These are phyloP conservation scores for Fusarium udum DNA, from an alignment of 2,329 filamentous ascomycete genomes.

Conservation along the genomic window DNA sequence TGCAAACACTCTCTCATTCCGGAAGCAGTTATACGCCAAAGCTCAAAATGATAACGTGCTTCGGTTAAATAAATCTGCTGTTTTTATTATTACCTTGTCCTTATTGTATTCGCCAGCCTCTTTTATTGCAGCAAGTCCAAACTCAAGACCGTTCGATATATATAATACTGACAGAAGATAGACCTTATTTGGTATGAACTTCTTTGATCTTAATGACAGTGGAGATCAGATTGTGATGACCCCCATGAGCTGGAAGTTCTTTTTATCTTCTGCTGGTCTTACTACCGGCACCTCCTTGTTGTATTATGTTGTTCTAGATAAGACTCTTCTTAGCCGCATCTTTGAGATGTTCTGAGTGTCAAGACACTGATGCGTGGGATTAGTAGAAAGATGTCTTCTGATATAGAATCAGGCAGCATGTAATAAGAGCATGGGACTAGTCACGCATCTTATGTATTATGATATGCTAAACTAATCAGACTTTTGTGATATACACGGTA, in stretches of 20 bases:
- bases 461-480: not conserved
- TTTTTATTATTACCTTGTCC: not conserved
- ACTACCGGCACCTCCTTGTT: not conserved
- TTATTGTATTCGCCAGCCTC: not conserved
- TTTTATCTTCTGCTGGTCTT: not conserved
- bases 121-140: not conserved
- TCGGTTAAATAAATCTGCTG: not conserved
- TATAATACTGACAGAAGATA: not conserved
- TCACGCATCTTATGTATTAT: not conserved
- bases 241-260: not conserved
- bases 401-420: not conserved
- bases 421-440: not conserved
- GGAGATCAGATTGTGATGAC: not conserved
- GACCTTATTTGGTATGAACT: not conserved
- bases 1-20: not conserved
- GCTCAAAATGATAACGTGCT: not conserved
- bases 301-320: not conserved
- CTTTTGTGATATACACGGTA: not conserved
- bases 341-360: not conserved
- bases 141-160: rapidly evolving
- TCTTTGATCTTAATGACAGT: not conserved
- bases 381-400: not conserved
- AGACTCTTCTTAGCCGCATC: not conserved
- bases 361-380: not conserved
- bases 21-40: not conserved